Percentiles rank a stretch among this genome's conserved stretches.
phyloP scores from a whole-genome alignment of 2,329 filamentous ascomycete species.

The Helminthosporium solani region DNA sequence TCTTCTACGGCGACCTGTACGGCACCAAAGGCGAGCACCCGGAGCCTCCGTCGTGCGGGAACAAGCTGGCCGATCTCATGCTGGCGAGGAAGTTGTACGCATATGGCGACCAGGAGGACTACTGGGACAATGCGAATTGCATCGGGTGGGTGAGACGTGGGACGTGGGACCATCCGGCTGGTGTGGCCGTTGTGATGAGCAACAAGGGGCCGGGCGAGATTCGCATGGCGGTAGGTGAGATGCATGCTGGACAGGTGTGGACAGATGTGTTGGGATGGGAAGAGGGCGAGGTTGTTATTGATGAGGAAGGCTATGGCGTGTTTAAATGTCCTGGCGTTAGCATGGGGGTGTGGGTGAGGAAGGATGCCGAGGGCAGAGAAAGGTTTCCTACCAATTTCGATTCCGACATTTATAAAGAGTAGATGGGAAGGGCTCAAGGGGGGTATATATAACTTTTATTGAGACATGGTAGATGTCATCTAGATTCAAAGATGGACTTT shows the following conservation, averaged over 20 bases:
- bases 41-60: slow-evolving; percentile 54
- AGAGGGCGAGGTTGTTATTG: slow-evolving; percentile 58
- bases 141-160: slow-evolving; percentile 62
- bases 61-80: slow-evolving; percentile 59
- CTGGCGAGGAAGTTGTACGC: slow-evolving; percentile 66
- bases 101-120: slow-evolving; percentile 65
- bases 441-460: no score
- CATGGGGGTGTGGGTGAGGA: slow-evolving; percentile 58
- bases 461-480: no score
- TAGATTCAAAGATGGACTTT: no score
- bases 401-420: slow-evolving; percentile 36
- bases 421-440: not conserved
- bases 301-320: slow-evolving; percentile 57
- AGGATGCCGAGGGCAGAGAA: slow-evolving; percentile 51
- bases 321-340: slow-evolving; percentile 55
- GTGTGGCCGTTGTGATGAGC: slow-evolving; percentile 55
- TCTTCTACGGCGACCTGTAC: slow-evolving; percentile 72
- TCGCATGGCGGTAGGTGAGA: slow-evolving; percentile 62
- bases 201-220: slow-evolving; percentile 46
- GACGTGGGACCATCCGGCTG: slow-evolving; percentile 52
- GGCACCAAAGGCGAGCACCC: slow-evolving; percentile 59
- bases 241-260: slow-evolving; percentile 62
- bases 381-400: slow-evolving; percentile 39
- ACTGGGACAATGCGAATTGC: slow-evolving; percentile 61
- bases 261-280: slow-evolving; percentile 62